phyloP scores from a whole-genome alignment of 2,329 filamentous ascomycete species.

The Diplodia scrobiculata region DNA sequence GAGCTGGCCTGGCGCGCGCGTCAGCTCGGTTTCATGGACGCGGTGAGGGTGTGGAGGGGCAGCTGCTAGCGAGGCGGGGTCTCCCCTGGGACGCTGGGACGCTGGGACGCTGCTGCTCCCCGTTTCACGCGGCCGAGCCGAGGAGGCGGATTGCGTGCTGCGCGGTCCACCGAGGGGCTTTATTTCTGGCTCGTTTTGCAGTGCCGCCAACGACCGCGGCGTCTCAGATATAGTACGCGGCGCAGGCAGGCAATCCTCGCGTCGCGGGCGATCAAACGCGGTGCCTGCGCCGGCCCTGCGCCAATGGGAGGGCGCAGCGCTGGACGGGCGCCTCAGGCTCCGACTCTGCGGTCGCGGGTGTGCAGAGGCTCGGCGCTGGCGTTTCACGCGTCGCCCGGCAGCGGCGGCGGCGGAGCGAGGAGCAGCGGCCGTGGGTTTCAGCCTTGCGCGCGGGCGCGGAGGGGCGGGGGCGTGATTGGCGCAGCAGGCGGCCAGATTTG shows the following conservation, averaged over 20 bases:
- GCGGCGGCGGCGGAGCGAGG: neutral
- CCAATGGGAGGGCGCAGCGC: neutral
- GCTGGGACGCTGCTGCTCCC: neutral
- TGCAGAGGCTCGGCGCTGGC: neutral
- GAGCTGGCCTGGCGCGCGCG: conserved; percentile 2
- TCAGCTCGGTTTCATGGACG: conserved; percentile 6
- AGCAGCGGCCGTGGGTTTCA: conserved; percentile 3
- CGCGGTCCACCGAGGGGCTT: neutral
- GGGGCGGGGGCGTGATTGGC: neutral
- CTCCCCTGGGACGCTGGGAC: no score
- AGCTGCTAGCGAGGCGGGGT: conserved; percentile 1
- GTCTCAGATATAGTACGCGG: conserved; percentile 14
- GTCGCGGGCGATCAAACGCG: conserved; percentile 19
- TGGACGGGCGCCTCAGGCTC: neutral
- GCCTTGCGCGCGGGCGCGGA: neutral
- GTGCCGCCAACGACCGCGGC: neutral
- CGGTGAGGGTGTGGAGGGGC: neutral
- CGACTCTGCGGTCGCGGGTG: neutral
- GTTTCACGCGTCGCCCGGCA: conserved; percentile 8
- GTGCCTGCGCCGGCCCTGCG: neutral
- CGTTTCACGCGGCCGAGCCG: neutral
- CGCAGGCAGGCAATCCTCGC: neutral
- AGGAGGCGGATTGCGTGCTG: neutral
- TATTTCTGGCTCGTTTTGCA: neutral
- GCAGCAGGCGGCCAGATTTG: neutral